Base-by-base conservation (phyloP, 1,139 yeast genomes). In the Saccharomyces hybrid region DNA sequence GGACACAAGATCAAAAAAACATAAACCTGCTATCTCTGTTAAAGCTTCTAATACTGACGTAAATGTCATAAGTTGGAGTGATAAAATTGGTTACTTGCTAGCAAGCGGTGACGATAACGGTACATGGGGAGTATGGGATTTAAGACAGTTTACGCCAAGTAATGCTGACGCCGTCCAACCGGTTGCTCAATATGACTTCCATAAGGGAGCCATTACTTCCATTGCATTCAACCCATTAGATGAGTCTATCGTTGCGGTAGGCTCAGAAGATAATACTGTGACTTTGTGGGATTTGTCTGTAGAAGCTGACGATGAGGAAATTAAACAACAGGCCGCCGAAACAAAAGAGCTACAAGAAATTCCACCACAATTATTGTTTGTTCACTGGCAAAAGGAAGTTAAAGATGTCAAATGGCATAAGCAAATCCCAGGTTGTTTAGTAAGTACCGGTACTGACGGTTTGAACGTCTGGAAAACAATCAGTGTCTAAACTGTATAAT, bases 91-190 rank as follows among this genome's bases (percentile, higher is more conserved):
- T 67, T 88, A 90, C 66, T 76, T 93, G 65, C 78, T 93, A 58
- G 98, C 98, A 0, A 84, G 95, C 52, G 99, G 99, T 61, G 97
- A 93, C 68, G 99, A 93, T 70, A 97, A 90, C 70, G 99, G 99
- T 58, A 75, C 84, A 34, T 93, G 98, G 97, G 90, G 96, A 53
- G 95, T 93, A 47, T 93, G 99, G 99, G 99, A 93, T 75, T 78
- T 93, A 73, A 85, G 99, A 70, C 86, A 82, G 63, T 90, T 95
- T 74, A 80, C 82, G 60, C 81, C 81, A 51, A 73, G 75, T 48
- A 58, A 68, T 32, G 73, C 76, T 50, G 72, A 80, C 26, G 68
- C 73, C 28, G 88, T 90, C 9, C 74, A 82, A 16, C 95, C 95
- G 14, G 97, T 91, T 32, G 98, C 97, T 7, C 86, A 86, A 63